Percentiles rank a stretch among this genome's conserved stretches.
Conservation (phyloP, 2,329 filamentous ascomycete genomes). For the Mycosphaerella sp. region DNA sequence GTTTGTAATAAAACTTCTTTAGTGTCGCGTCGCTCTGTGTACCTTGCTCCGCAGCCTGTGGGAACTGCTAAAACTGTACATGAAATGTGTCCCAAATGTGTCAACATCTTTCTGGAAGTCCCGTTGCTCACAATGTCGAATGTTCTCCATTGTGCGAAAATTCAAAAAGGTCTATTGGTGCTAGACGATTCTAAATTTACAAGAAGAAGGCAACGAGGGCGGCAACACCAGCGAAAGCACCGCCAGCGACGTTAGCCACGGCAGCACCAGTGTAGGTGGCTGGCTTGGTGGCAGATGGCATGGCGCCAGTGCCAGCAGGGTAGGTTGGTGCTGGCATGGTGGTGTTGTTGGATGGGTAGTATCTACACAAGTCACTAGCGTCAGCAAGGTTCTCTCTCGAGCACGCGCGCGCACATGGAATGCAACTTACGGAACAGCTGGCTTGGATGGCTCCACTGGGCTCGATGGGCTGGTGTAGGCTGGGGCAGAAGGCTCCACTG, state of each 20-base stretch:
- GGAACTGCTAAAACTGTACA: conserved; percentile 2
- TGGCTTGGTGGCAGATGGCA: conserved; percentile 12
- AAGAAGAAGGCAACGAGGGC: conserved; percentile 22
- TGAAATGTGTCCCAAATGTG: not conserved
- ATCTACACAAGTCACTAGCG: no score
- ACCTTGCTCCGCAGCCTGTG: not conserved
- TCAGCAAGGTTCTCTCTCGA: no score
- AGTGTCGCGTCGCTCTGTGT: not conserved
- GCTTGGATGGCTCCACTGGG: conserved; percentile 4
- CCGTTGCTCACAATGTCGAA: not conserved
- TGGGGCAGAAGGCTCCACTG: not conserved
- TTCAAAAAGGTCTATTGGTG: not conserved
- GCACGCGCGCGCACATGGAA: no score
- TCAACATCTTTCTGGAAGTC: not conserved
- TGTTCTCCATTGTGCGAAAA: not conserved
- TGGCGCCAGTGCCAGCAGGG: conserved; percentile 10
- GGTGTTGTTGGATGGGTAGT: not conserved
- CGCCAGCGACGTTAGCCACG: conserved; percentile 15
- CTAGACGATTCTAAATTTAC: conserved; percentile 11
- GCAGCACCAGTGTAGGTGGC: conserved; percentile 21
- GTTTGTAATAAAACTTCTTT: not conserved
- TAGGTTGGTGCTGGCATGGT: conserved; percentile 2
- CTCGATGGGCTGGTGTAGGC: not conserved
- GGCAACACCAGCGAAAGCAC: conserved; percentile 16
- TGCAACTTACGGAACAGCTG: not conserved